phyloP scores from a whole-genome alignment of 163 green algal species.

The Dunaliella salina region DNA sequence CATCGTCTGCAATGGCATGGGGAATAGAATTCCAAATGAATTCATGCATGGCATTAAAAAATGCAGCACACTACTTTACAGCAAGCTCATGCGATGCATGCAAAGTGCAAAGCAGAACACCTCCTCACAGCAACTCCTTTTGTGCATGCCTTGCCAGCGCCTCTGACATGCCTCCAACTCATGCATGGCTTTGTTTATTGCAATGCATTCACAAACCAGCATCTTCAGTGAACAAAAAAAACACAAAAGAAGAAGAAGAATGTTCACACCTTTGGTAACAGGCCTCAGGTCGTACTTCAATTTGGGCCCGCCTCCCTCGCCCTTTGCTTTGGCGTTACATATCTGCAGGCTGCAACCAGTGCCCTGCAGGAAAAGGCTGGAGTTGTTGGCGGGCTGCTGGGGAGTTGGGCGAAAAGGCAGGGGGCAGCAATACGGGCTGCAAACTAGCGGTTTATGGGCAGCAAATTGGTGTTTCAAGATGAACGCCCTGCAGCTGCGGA shows the following conservation, averaged over 20 bases:
- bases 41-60: not conserved
- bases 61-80: not conserved
- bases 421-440: no score
- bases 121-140: no score
- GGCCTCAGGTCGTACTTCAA: slow-evolving; percentile 29
- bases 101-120: not conserved
- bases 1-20: slow-evolving; percentile 64
- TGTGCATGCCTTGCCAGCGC: no score
- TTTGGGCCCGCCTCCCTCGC: not conserved
- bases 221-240: no score
- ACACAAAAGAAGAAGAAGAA: no score
- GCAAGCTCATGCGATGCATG: no score
- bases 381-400: no score
- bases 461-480: not conserved
- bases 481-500: not conserved
- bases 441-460: no score
- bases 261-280: slow-evolving; percentile 36
- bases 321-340: not conserved
- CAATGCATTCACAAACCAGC: no score
- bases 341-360: not conserved
- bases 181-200: no score
- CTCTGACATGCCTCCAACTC: no score
- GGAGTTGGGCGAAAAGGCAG: no score
- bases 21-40: not conserved
- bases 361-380: not conserved